Evolutionary conservation across 805 yeast genomes (phyloP).

Genomic region (Lachancea nothofagi): DNA sequence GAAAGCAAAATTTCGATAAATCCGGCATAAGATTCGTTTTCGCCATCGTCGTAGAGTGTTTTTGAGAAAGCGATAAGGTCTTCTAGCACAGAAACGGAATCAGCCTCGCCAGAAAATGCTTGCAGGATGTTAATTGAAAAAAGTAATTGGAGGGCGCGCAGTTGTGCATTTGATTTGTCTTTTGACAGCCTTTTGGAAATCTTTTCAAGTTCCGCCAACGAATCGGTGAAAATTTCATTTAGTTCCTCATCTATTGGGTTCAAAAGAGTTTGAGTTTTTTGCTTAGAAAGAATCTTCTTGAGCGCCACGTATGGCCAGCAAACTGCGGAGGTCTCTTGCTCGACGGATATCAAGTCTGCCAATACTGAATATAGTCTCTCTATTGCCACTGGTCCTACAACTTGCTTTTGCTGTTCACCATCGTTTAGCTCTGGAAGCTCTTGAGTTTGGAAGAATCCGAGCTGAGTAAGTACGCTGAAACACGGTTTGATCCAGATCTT

Average conservation of each 20-base stretch:
- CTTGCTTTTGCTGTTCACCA: constrained; percentile 1
- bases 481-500: constrained; percentile 30
- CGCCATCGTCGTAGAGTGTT: constrained; percentile 31
- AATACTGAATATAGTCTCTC: constrained; percentile 67
- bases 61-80: constrained; percentile 56
- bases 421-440: background rate
- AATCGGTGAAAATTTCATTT: constrained; percentile 40
- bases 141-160: constrained; percentile 67
- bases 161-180: constrained; percentile 27
- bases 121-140: constrained; percentile 74
- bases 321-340: constrained; percentile 13
- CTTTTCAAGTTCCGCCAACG: constrained; percentile 44
- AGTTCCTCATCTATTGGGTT: constrained; percentile 57
- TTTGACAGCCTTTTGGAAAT: constrained; percentile 16
- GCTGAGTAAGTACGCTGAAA: constrained; percentile 27
- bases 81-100: constrained; percentile 65
- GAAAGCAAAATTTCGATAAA: constrained; percentile 55
- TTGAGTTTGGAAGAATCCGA: constrained; percentile 29
- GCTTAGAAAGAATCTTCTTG: constrained; percentile 33
- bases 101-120: constrained; percentile 68
- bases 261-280: constrained; percentile 28
- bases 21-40: constrained; percentile 40
- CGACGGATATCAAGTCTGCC: constrained; percentile 46
- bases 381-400: constrained; percentile 40
- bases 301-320: constrained; percentile 58